Evolutionary conservation across 805 yeast genomes (phyloP).

Genomic region (Metschnikowia lunata): DNA sequence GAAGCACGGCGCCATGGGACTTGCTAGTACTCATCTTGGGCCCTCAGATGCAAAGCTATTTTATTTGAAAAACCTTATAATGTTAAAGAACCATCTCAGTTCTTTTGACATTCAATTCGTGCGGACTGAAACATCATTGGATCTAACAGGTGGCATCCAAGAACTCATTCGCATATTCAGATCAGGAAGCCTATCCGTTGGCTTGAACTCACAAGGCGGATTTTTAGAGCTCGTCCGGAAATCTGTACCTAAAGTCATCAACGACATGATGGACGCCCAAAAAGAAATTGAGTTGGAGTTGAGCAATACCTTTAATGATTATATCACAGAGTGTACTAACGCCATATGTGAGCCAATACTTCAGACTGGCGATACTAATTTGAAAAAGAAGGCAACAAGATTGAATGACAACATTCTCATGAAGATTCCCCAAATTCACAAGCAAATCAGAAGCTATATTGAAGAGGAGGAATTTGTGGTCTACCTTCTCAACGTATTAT

Average conservation of each 20-base stretch:
- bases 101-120: conserved; percentile 78
- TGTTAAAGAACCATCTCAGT: conserved; percentile 62
- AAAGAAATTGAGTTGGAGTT: conserved; percentile 70
- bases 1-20: conserved; percentile 45
- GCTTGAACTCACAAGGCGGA: conserved; percentile 28
- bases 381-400: conserved; percentile 27
- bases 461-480: conserved; percentile 44
- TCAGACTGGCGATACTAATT: conserved; percentile 15
- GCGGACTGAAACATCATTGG: conserved; percentile 68
- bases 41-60: conserved; percentile 57
- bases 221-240: conserved; percentile 54
- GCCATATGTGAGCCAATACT: conserved; percentile 44
- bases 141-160: conserved; percentile 67
- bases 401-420: conserved; percentile 48
- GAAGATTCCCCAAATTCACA: conserved; percentile 54
- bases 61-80: conserved; percentile 64
- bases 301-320: conserved; percentile 63
- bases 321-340: conserved; percentile 49
- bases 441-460: conserved; percentile 51
- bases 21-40: conserved; percentile 46
- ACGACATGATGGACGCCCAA: conserved; percentile 74
- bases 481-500: conserved; percentile 28
- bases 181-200: conserved; percentile 43
- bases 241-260: conserved; percentile 73
- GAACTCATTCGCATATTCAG: conserved; percentile 39